These are phyloP conservation scores for Wickerhamomyces strasburgensis DNA, from an alignment of 805 yeast species.

Conservation along the genomic window DNA sequence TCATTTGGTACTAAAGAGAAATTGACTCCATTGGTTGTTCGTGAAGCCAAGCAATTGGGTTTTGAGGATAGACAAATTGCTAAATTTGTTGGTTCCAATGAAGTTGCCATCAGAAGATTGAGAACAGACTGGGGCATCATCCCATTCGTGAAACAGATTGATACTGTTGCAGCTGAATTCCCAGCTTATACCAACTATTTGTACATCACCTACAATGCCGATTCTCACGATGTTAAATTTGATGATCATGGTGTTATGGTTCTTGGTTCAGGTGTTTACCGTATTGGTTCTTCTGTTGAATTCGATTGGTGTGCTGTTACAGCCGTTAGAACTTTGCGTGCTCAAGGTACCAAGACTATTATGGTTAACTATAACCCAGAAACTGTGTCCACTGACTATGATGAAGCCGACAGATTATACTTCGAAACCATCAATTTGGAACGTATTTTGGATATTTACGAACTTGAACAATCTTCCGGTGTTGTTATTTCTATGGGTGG, in stretches of 20 bases:
- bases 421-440: slow-evolving; percentile 94
- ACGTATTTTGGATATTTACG: slow-evolving; percentile 91
- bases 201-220: slow-evolving; percentile 93
- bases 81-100: slow-evolving; percentile 79
- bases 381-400: slow-evolving; percentile 98
- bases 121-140: slow-evolving; percentile 82
- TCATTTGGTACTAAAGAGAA: slow-evolving; percentile 49
- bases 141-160: slow-evolving; percentile 95
- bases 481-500: slow-evolving; percentile 98
- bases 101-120: slow-evolving; percentile 84
- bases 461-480: slow-evolving; percentile 84
- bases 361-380: slow-evolving; percentile 99
- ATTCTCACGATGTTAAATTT: slow-evolving; percentile 78
- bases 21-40: slow-evolving; percentile 57
- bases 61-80: slow-evolving; percentile 97
- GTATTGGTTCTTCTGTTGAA: slow-evolving; percentile 98
- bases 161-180: slow-evolving; percentile 98
- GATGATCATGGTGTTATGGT: slow-evolving; percentile 94
- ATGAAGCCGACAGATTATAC: slow-evolving; percentile 94
- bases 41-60: slow-evolving; percentile 93
- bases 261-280: slow-evolving; percentile 95
- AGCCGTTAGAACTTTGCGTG: slow-evolving; percentile 89
- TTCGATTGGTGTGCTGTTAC: slow-evolving; percentile 99
- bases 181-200: slow-evolving; percentile 94
- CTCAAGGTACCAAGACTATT: slow-evolving; percentile 80